These are phyloP conservation scores for Sphaerosporella brunnea DNA, from an alignment of 495 filamentous ascomycete species.

Conservation along the genomic window DNA sequence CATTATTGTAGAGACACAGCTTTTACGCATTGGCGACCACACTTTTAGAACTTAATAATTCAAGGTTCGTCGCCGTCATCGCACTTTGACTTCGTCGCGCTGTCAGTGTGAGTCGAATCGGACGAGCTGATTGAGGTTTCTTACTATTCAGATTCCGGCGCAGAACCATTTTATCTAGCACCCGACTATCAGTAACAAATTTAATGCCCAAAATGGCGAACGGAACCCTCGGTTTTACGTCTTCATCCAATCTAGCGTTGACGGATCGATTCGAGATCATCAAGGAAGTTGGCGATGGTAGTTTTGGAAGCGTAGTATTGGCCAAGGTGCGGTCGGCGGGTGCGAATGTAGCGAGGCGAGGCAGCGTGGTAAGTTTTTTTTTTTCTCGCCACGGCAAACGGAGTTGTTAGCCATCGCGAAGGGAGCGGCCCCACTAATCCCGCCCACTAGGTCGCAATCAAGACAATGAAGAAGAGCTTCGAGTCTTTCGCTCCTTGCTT, in stretches of 20 bases:
- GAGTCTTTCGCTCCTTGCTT: constrained; percentile 76
- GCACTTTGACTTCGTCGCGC: too few species aligned
- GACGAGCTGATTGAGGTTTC: too few species aligned
- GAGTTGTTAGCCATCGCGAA: too few species aligned
- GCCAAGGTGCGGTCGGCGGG: constrained; percentile 81
- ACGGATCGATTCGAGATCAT: constrained; percentile 82
- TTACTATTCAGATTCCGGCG: too few species aligned
- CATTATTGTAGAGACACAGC: neutral
- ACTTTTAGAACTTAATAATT: neutral
- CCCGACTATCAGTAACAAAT: constrained; percentile 1
- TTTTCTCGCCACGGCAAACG: neutral
- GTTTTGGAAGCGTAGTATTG: constrained; percentile 89
- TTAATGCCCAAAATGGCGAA: constrained; percentile 23
- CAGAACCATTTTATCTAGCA: too few species aligned
- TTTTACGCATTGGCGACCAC: neutral
- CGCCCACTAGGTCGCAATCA: constrained; percentile 68
- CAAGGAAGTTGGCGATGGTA: constrained; percentile 97
- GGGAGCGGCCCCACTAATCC: too few species aligned
- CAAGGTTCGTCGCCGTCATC: neutral
- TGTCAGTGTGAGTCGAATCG: too few species aligned
- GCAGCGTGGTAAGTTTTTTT: constrained; percentile 60
- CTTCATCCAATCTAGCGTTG: constrained; percentile 23
- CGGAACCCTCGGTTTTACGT: constrained; percentile 12
- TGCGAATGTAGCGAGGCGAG: constrained; percentile 69
- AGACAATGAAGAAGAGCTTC: constrained; percentile 99